Percentiles rank a stretch among this genome's conserved stretches.
phyloP scores from a whole-genome alignment of 108 stramenopile species.

The Conticribra weissflogii region DNA sequence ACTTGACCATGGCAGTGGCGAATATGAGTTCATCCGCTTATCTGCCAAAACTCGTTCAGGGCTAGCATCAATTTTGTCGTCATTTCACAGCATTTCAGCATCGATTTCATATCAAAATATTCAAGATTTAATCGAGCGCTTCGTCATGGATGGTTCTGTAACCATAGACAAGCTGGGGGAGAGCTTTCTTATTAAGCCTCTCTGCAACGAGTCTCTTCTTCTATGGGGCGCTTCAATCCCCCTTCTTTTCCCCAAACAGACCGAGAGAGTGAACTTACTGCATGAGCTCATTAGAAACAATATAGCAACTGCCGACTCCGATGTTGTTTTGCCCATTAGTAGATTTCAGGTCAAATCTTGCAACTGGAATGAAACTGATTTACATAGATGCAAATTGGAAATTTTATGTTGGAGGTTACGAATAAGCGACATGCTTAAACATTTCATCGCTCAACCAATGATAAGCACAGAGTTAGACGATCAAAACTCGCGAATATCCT shows the following conservation, averaged over 20 bases:
- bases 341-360: background rate
- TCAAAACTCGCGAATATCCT: background rate
- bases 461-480: slow-evolving; percentile 1
- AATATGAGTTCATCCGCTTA: slow-evolving; percentile 15
- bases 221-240: slow-evolving; percentile 76
- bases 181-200: slow-evolving; percentile 46
- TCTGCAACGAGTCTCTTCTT: slow-evolving; percentile 59
- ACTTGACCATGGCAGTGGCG: background rate
- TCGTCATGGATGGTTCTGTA: slow-evolving; percentile 6
- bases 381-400: slow-evolving; percentile 53
- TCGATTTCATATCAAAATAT: slow-evolving; percentile 24
- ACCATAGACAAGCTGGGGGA: slow-evolving; percentile 29
- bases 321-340: background rate
- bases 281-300: slow-evolving; percentile 5
- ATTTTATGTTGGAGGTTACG: slow-evolving; percentile 68
- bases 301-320: slow-evolving; percentile 16
- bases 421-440: slow-evolving; percentile 67
- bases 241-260: slow-evolving; percentile 55
- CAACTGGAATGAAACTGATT: slow-evolving; percentile 38
- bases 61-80: slow-evolving; percentile 25
- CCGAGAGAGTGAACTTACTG: slow-evolving; percentile 52
- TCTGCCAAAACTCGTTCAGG: slow-evolving; percentile 30
- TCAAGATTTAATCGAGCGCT: slow-evolving; percentile 17
- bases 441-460: slow-evolving; percentile 49
- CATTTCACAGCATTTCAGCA: slow-evolving; percentile 28